These are phyloP conservation scores for Yamadazyma jaroonii DNA, from an alignment of 1,139 yeast genomes.

Conservation along the genomic window DNA sequence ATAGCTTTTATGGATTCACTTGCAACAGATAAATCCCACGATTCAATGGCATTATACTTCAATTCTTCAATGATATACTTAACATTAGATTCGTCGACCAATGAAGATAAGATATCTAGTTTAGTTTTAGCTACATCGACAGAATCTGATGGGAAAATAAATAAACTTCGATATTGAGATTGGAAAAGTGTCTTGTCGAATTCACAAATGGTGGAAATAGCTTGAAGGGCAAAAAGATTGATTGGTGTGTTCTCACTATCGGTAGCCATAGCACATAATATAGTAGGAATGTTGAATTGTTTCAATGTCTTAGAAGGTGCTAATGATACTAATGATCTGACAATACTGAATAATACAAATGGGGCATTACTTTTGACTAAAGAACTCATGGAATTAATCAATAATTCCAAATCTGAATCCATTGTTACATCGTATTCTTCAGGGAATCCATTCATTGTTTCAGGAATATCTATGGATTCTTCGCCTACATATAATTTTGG, in stretches of 20 bases:
- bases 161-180: constrained; percentile 51
- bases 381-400: constrained; percentile 44
- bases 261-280: constrained; percentile 44
- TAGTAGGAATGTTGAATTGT: constrained; percentile 47
- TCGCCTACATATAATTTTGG: too few relatives aligned
- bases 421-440: constrained; percentile 18
- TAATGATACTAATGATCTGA: constrained; percentile 53
- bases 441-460: too few relatives aligned
- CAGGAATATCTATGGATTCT: too few relatives aligned
- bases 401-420: constrained; percentile 49
- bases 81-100: constrained; percentile 54
- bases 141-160: constrained; percentile 58
- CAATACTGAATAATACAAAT: constrained; percentile 61
- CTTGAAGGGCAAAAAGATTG: constrained; percentile 38
- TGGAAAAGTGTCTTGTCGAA: constrained; percentile 45
- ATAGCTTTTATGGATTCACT: constrained; percentile 57
- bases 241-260: constrained; percentile 29
- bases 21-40: constrained; percentile 34
- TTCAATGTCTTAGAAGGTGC: constrained; percentile 51
- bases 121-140: constrained; percentile 49
- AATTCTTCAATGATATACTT: constrained; percentile 60
- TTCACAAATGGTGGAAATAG: constrained; percentile 33
- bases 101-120: constrained; percentile 58
- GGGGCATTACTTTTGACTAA: constrained; percentile 53
- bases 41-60: constrained; percentile 55